phyloP scores from a whole-genome alignment of 2,329 filamentous ascomycete species.

The Talaromyces sp. region DNA sequence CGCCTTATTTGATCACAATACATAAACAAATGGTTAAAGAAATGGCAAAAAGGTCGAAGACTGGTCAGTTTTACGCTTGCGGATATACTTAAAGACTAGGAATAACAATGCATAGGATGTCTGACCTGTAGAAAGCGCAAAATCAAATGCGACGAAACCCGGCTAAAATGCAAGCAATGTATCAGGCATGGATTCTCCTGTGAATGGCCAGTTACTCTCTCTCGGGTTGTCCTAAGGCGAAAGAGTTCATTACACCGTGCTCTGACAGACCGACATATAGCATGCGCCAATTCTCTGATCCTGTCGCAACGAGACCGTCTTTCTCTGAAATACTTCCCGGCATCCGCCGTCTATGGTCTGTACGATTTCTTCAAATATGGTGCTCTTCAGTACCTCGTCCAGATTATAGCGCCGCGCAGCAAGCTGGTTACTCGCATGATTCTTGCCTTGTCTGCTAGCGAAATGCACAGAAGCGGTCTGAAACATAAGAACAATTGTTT shows the following conservation, averaged over 20 bases:
- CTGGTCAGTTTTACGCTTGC: conserved; percentile 3
- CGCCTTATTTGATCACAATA: not conserved
- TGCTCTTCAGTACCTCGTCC: conserved; percentile 9
- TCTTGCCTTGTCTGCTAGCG: conserved; percentile 11
- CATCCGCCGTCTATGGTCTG: conserved; percentile 6
- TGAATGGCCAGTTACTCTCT: not conserved
- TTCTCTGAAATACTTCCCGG: conserved; percentile 10
- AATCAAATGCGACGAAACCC: conserved; percentile 10
- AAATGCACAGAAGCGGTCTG: conserved; percentile 11
- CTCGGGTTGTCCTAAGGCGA: not conserved
- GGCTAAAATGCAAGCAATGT: conserved; percentile 2
- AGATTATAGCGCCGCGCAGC: conserved; percentile 7
- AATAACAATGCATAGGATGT: not conserved
- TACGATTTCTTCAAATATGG: conserved; percentile 11
- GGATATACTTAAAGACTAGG: not conserved
- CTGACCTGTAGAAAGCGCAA: conserved; percentile 11
- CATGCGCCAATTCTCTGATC: conserved; percentile 13
- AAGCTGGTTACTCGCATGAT: conserved; percentile 8
- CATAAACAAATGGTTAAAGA: not conserved
- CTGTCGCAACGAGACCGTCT: conserved; percentile 7
- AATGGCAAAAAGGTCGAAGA: conserved; percentile 1
- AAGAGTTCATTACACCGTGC: not conserved
- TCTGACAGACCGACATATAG: conserved; percentile 9
- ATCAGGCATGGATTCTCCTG: conserved; percentile 11
- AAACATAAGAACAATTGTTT: no score